These are phyloP conservation scores for Rhazya stricta DNA, from an alignment of 257 asterid species.

Conservation along the genomic window DNA sequence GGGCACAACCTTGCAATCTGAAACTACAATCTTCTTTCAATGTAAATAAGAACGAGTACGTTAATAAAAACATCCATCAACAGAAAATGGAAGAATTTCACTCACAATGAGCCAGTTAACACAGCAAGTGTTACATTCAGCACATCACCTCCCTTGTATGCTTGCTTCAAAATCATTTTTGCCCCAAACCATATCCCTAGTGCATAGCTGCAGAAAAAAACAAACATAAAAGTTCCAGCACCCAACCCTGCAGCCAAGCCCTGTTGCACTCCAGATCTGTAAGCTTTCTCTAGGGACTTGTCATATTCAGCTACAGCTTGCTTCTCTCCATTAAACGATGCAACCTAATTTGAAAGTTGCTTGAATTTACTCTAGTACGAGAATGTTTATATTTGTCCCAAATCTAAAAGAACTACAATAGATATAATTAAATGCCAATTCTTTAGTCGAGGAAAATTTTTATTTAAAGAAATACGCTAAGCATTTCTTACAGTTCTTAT, in stretches of 20 bases:
- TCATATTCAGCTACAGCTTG: constrained; percentile 49
- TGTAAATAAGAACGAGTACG: neutral
- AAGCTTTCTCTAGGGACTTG: constrained; percentile 55
- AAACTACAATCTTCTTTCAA: neutral
- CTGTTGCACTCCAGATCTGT: constrained; percentile 59
- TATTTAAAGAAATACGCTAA: neutral
- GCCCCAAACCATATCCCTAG: constrained; percentile 82
- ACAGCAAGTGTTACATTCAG: constrained; percentile 61
- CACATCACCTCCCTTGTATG: constrained; percentile 55
- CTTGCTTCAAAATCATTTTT: constrained; percentile 50
- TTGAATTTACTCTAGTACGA: neutral
- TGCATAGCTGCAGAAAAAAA: constrained; percentile 69
- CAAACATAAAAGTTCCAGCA: constrained; percentile 54
- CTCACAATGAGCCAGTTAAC: constrained; percentile 72
- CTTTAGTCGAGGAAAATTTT: no score
- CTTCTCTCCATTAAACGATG: constrained; percentile 78
- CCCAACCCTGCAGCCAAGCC: constrained; percentile 73
- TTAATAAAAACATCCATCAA: neutral
- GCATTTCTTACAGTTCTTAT: constrained; percentile 56
- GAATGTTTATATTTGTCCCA: no score
- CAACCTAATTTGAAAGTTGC: constrained; percentile 37
- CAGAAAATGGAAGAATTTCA: neutral
- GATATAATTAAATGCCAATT: neutral
- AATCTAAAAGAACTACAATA: no score
- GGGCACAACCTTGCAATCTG: no score